These are phyloP conservation scores for Pythium sp. DNA, from an alignment of 352 stramenopile species.

Conservation along the genomic window DNA sequence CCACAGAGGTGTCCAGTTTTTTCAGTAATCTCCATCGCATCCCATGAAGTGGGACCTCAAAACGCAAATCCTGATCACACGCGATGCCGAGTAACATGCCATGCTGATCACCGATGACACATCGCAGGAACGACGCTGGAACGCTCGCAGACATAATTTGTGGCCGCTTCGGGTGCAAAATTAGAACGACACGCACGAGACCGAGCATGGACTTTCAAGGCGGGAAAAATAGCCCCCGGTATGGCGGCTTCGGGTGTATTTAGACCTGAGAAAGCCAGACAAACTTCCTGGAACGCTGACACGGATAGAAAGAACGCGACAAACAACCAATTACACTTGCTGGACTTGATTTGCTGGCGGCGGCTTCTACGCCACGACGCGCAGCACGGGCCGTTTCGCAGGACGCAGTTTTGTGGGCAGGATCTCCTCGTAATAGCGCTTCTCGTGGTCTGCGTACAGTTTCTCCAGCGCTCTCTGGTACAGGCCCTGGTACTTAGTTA, in stretches of 20 bases:
- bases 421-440: conserved; percentile 38
- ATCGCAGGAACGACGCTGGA: conserved; percentile 2
- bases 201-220: neutral
- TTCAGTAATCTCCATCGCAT: neutral
- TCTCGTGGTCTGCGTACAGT: conserved; percentile 50
- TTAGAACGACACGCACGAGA: neutral
- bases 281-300: neutral
- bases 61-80: neutral
- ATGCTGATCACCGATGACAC: neutral
- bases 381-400: conserved; percentile 23
- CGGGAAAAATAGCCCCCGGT: neutral
- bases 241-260: conserved; percentile 1
- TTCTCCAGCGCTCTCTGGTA: conserved; percentile 42
- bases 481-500: conserved; percentile 41
- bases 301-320: neutral
- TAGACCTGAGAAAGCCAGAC: neutral
- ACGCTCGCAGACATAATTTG: neutral
- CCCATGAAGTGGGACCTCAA: neutral
- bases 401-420: conserved; percentile 28
- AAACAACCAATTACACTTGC: neutral
- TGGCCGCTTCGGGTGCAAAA: neutral
- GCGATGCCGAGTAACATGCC: neutral
- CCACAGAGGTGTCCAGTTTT: neutral
- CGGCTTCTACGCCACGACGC: conserved; percentile 28
- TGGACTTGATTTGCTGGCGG: neutral